Evolutionary conservation across 257 asterid genomes (phyloP).

Genomic region (Forsythia suspensa): DNA sequence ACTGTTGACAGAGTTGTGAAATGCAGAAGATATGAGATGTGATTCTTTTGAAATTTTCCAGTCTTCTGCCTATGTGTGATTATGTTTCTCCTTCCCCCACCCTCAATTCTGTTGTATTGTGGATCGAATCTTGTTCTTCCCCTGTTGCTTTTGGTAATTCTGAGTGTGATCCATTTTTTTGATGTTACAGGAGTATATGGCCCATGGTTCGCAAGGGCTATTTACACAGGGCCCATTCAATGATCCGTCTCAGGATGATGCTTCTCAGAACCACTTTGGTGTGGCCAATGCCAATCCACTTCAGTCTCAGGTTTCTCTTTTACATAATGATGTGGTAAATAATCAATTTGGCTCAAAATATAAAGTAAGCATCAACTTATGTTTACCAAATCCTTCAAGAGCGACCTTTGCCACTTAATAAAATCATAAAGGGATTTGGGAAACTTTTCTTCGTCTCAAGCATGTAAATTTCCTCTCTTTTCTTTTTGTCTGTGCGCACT

Average conservation of each 20-base stretch:
- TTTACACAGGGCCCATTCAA: constrained; percentile 85
- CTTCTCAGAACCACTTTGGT: constrained; percentile 76
- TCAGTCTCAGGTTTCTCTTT: constrained; percentile 73
- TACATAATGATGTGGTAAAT: neutral
- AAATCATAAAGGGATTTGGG: neutral
- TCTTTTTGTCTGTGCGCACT: too few relatives aligned
- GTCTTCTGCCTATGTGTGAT: neutral
- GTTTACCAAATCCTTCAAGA: neutral
- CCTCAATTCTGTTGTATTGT: neutral
- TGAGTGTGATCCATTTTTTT: constrained; percentile 18
- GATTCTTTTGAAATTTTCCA: neutral
- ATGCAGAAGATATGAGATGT: neutral
- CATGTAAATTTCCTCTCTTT: neutral
- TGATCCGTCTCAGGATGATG: constrained; percentile 84
- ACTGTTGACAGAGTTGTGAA: neutral
- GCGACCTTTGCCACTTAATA: neutral
- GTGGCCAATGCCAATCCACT: constrained; percentile 60
- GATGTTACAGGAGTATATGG: constrained; percentile 75
- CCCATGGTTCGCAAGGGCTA: constrained; percentile 89
- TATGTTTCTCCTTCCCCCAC: neutral
- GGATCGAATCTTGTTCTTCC: neutral
- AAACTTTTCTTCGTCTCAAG: neutral
- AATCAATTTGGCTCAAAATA: neutral
- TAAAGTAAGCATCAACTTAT: neutral
- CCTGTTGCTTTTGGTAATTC: constrained; percentile 3